Conservation (phyloP, 2,329 filamentous ascomycete species). For the Colletotrichum trifolii region DNA sequence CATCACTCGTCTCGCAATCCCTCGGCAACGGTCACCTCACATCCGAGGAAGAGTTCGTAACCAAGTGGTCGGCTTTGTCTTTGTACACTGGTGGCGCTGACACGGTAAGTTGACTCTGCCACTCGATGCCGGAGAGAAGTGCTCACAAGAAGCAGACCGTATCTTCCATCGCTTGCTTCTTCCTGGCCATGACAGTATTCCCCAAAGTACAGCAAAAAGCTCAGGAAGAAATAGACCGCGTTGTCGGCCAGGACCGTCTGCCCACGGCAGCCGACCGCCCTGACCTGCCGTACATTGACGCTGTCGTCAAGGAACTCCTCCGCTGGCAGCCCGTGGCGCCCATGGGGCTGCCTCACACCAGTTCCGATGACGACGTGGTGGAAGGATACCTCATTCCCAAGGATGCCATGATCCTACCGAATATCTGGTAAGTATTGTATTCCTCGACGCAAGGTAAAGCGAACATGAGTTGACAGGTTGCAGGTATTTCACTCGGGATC, state of each 20-base stretch:
- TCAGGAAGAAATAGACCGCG: conserved; percentile 62
- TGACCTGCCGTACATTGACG: conserved; percentile 62
- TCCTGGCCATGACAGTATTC: conserved; percentile 58
- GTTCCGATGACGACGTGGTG: conserved; percentile 40
- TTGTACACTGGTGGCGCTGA: conserved; percentile 37
- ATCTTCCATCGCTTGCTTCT: conserved; percentile 53
- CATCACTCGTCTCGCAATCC: conserved; percentile 25
- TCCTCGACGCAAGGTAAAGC: background rate
- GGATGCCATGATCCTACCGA: conserved; percentile 38
- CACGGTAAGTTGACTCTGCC: conserved; percentile 35
- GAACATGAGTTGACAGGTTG: accelerated
- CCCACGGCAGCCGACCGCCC: conserved; percentile 60
- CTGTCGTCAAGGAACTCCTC: conserved; percentile 66
- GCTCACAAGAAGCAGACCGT: conserved; percentile 38
- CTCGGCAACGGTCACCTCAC: conserved; percentile 10
- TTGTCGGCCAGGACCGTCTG: conserved; percentile 59
- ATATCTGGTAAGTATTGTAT: conserved; percentile 52
- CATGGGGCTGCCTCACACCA: conserved; percentile 52
- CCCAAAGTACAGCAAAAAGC: conserved; percentile 58
- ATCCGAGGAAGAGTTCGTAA: conserved; percentile 1
- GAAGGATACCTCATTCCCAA: conserved; percentile 36
- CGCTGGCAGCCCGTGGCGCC: conserved; percentile 66
- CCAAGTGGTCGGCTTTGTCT: conserved; percentile 28
- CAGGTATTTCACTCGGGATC: conserved; percentile 63
- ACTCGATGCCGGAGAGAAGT: no score